These are phyloP conservation scores for Penicillium griseofulvum DNA, from an alignment of 2,329 filamentous ascomycete species.

Conservation along the genomic window DNA sequence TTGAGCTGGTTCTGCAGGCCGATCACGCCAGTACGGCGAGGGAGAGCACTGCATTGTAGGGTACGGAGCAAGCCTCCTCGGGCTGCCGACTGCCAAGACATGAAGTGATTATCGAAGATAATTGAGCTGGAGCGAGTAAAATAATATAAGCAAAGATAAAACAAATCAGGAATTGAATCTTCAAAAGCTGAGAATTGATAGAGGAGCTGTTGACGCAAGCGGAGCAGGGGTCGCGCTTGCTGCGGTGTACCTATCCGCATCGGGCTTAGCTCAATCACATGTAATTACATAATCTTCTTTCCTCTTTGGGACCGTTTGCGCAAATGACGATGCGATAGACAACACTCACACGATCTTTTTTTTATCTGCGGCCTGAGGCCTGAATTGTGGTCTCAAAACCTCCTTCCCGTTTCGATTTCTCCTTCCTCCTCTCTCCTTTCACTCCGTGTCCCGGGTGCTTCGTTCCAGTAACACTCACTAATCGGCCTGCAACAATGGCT, in stretches of 20 bases:
- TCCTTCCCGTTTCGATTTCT: background rate
- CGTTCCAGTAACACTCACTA: conserved; percentile 48
- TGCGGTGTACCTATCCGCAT: conserved; percentile 26
- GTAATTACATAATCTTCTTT: background rate
- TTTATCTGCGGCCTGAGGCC: background rate
- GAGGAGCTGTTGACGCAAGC: conserved; percentile 29
- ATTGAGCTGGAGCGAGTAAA: background rate
- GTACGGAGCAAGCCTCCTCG: conserved; percentile 33
- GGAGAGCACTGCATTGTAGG: conserved; percentile 25
- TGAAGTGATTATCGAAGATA: conserved; percentile 9
- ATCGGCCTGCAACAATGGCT: conserved; percentile 57
- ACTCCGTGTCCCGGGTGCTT: conserved; percentile 25
- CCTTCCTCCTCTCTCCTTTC: conserved; percentile 8
- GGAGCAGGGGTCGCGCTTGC: conserved; percentile 26
- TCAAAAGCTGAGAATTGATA: background rate
- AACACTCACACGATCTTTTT: background rate
- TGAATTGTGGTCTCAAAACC: background rate
- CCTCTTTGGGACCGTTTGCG: background rate
- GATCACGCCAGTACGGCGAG: conserved; percentile 27
- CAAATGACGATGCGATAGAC: background rate
- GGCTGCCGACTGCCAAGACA: conserved; percentile 34
- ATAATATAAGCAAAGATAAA: background rate
- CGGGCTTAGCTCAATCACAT: conserved; percentile 6
- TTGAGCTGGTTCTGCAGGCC: conserved; percentile 27
- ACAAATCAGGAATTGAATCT: background rate